A percentile compares a stretch with the other conserved stretches of the same genome.
Conservation (phyloP, 768 basidiomycete species). For the Lyophyllum atratum region DNA sequence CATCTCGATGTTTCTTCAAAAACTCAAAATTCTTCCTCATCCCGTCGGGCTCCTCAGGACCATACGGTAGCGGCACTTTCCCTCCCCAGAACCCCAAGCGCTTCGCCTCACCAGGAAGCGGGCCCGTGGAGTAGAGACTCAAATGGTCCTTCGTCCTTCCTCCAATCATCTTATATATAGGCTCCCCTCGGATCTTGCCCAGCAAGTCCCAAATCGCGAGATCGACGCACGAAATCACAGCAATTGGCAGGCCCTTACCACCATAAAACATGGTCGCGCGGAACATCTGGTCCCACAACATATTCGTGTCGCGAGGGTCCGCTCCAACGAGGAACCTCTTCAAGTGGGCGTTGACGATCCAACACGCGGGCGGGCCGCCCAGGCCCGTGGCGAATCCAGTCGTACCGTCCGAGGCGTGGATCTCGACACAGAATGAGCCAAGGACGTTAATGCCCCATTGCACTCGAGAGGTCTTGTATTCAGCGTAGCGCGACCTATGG, state of each 20-base stretch:
- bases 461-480: slow-evolving; percentile 28
- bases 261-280: slow-evolving; percentile 31
- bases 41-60: slow-evolving; percentile 28
- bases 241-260: slow-evolving; percentile 30
- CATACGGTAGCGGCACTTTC: slow-evolving; percentile 31
- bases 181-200: slow-evolving; percentile 30
- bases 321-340: slow-evolving; percentile 29
- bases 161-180: slow-evolving; percentile 33
- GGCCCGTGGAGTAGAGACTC: slow-evolving; percentile 30
- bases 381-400: slow-evolving; percentile 31
- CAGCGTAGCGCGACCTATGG: slow-evolving; percentile 18
- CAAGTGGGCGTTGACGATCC: slow-evolving; percentile 30
- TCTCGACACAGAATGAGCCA: slow-evolving; percentile 30
- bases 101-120: slow-evolving; percentile 25
- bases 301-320: slow-evolving; percentile 29
- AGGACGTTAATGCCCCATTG: slow-evolving; percentile 31
- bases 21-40: slow-evolving; percentile 31
- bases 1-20: slow-evolving; percentile 27
- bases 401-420: slow-evolving; percentile 30
- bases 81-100: slow-evolving; percentile 30
- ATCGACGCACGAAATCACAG: slow-evolving; percentile 31
- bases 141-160: slow-evolving; percentile 30
- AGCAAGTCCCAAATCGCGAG: slow-evolving; percentile 33
- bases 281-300: slow-evolving; percentile 33
- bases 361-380: slow-evolving; percentile 32